Conservation (phyloP, 2,329 filamentous ascomycete species). For the Ophiostoma pallidulum region DNA sequence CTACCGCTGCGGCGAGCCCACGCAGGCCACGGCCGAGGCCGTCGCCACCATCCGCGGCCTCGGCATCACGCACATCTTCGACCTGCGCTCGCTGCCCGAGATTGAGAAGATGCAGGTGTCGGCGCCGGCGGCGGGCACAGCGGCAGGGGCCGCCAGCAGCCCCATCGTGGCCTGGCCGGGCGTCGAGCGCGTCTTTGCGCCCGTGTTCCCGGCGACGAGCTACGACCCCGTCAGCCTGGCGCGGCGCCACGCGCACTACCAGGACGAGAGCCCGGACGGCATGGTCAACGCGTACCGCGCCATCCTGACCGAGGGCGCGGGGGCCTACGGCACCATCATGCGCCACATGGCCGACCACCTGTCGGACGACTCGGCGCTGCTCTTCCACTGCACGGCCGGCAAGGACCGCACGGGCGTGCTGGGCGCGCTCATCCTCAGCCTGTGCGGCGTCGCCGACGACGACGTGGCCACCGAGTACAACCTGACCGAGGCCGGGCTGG, state of each 20-base stretch:
- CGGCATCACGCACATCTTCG: conserved; percentile 56
- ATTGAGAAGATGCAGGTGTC: conserved; percentile 35
- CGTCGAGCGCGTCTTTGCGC: conserved; percentile 47
- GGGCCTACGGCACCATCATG: conserved; percentile 23
- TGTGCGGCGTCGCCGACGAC: conserved; percentile 52
- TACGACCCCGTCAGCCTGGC: conserved; percentile 56
- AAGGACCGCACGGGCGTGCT: conserved; percentile 70
- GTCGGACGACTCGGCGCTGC: not conserved
- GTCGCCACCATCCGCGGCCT: conserved; percentile 41
- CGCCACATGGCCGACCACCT: conserved; percentile 39
- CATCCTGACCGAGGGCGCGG: conserved; percentile 47
- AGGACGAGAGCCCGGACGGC: conserved; percentile 33
- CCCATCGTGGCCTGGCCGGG: conserved; percentile 40
- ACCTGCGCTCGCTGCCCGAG: conserved; percentile 56
- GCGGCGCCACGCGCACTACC: conserved; percentile 50
- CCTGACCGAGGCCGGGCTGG: conserved; percentile 54
- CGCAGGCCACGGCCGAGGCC: conserved; percentile 44
- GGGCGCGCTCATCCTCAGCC: conserved; percentile 53
- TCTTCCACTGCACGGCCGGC: conserved; percentile 63
- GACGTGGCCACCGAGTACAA: conserved; percentile 59
- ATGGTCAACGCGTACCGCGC: conserved; percentile 34
- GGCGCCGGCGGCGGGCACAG: conserved; percentile 25
- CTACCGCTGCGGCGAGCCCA: conserved; percentile 62
- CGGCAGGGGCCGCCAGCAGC: no score
- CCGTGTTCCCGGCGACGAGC: conserved; percentile 54